Evolutionary conservation across 1,284 basidiomycete species (phyloP).

Genomic region (Fomes fomentarius): DNA sequence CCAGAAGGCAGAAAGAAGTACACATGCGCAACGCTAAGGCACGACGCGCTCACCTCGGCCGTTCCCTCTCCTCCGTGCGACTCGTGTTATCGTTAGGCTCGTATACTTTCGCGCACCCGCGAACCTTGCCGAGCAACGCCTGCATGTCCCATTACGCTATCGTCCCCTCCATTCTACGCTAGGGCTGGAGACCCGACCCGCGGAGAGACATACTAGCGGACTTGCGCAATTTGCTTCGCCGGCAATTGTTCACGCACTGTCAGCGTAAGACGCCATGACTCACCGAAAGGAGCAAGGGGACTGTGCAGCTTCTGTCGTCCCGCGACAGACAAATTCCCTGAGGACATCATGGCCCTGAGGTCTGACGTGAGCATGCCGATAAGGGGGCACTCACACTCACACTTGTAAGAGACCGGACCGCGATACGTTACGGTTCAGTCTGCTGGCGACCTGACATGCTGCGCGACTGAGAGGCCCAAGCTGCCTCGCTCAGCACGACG

Average conservation of each 20-base stretch:
- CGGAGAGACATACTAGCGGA: not conserved
- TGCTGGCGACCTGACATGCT: no score
- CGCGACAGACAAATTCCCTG: not conserved
- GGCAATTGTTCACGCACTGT: not conserved
- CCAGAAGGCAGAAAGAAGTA: slow-evolving; percentile 9
- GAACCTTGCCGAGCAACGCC: slow-evolving; percentile 11
- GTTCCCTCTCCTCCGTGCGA: slow-evolving; percentile 1
- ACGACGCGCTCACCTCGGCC: slow-evolving; percentile 2
- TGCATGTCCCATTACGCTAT: no score
- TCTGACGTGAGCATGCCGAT: not conserved
- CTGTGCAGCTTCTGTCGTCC: not conserved
- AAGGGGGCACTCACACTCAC: not conserved
- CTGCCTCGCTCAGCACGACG: not conserved
- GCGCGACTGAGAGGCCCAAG: no score
- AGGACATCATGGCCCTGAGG: not conserved
- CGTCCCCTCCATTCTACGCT: not conserved
- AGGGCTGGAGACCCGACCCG: not conserved
- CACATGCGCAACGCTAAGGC: slow-evolving; percentile 8
- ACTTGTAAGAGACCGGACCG: not conserved
- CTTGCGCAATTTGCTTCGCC: not conserved
- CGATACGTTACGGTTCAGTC: no score
- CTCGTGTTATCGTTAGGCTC: not conserved
- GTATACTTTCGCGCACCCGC: slow-evolving; percentile 14
- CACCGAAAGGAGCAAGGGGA: not conserved
- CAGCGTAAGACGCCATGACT: slow-evolving; percentile 1